These are phyloP conservation scores for Fagus crenata DNA, from an alignment of 306 rosid genomes.

Conservation along the genomic window DNA sequence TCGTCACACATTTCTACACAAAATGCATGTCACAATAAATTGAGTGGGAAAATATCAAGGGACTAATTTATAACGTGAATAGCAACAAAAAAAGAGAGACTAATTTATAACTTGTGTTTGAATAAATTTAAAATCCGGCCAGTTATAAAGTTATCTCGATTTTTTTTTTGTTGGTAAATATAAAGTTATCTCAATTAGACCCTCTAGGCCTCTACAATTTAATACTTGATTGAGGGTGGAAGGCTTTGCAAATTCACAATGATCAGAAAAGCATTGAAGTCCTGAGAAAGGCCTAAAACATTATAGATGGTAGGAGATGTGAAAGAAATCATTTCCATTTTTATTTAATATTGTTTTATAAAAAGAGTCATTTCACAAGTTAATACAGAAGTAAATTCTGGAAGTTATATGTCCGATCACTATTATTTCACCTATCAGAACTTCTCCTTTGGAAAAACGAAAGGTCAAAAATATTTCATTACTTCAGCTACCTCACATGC, in stretches of 20 bases:
- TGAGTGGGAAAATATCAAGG: too few species aligned
- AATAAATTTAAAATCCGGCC: too few species aligned
- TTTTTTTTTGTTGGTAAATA: too few species aligned
- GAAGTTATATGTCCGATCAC: constrained; percentile 39
- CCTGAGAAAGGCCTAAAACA: neutral
- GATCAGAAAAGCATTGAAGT: neutral
- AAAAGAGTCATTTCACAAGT: constrained; percentile 31
- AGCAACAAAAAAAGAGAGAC: too few species aligned
- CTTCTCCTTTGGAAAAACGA: neutral
- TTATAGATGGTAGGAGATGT: neutral
- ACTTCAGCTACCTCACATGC: neutral
- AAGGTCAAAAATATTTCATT: constrained; percentile 18
- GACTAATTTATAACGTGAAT: too few species aligned
- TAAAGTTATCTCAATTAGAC: too few species aligned
- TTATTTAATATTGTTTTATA: too few species aligned
- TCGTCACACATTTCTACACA: too few species aligned
- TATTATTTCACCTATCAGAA: constrained; percentile 27
- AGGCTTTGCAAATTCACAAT: neutral
- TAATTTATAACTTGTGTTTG: too few species aligned
- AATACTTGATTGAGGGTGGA: neutral
- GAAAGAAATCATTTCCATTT: constrained; percentile 34
- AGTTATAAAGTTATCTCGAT: too few species aligned
- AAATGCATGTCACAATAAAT: too few species aligned
- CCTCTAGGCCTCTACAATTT: too few species aligned
- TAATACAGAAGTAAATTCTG: constrained; percentile 44